phyloP scores from a whole-genome alignment of 306 rosid genomes.

The Castanea sativa region DNA sequence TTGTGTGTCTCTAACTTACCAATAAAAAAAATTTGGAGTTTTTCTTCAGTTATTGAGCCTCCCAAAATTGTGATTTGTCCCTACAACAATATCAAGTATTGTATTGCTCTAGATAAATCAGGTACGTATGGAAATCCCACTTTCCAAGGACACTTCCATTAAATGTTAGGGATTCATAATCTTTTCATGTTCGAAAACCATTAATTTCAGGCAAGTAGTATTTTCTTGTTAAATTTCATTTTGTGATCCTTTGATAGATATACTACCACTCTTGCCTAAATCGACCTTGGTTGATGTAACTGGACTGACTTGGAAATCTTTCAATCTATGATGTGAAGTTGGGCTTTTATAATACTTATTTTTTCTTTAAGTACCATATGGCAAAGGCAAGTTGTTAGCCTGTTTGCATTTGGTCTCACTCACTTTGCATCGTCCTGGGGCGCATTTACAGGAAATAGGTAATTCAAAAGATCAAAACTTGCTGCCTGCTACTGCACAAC shows the following conservation, averaged over 20 bases:
- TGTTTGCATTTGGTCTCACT: background rate
- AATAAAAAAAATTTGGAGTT: too few species aligned
- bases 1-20: too few species aligned
- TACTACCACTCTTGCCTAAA: background rate
- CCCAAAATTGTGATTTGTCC: background rate
- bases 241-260: background rate
- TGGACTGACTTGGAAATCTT: background rate
- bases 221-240: background rate
- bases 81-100: background rate
- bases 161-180: background rate
- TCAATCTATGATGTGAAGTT: background rate
- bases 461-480: conserved; percentile 11
- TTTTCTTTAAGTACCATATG: background rate
- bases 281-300: background rate
- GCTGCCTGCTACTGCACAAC: background rate
- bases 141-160: background rate
- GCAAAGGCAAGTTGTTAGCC: background rate
- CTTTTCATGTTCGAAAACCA: background rate
- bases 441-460: conserved; percentile 18
- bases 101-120: background rate
- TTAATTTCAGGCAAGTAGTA: background rate
- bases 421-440: background rate
- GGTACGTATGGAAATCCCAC: background rate
- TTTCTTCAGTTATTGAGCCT: background rate
- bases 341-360: background rate